Conservation (phyloP, 2,329 filamentous ascomycete genomes). For the Sarocladium strictum region DNA sequence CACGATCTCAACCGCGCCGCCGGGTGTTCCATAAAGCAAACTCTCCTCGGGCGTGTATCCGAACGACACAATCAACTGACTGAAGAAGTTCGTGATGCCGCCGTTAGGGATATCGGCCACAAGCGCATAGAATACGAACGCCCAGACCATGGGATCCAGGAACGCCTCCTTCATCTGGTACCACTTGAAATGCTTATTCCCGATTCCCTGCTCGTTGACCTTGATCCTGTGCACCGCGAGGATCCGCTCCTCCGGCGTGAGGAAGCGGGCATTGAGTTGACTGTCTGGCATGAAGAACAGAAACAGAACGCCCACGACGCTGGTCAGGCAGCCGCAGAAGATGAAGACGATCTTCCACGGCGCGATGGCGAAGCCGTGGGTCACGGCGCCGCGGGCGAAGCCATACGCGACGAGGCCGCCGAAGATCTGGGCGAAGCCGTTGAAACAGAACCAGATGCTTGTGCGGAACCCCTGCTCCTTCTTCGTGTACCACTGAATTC, state of each 20-base stretch:
- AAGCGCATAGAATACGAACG: conserved; percentile 46
- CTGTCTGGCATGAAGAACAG: conserved; percentile 39
- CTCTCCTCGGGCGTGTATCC: conserved; percentile 59
- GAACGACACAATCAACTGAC: conserved; percentile 33
- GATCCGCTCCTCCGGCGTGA: conserved; percentile 29
- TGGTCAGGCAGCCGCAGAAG: conserved; percentile 42
- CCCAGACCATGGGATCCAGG: conserved; percentile 51
- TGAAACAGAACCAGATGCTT: conserved; percentile 22
- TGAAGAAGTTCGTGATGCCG: conserved; percentile 29
- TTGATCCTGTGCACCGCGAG: conserved; percentile 56
- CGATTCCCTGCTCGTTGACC: conserved; percentile 44
- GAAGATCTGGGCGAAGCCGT: conserved; percentile 18
- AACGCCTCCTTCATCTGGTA: conserved; percentile 39
- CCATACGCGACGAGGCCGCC: conserved; percentile 20
- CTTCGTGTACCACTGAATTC: conserved; percentile 5
- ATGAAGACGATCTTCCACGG: conserved; percentile 44
- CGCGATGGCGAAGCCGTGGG: conserved; percentile 19
- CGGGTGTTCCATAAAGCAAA: conserved; percentile 59
- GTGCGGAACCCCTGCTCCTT: conserved; percentile 20
- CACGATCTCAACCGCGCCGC: conserved; percentile 59
- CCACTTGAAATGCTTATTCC: conserved; percentile 38
- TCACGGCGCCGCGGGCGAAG: conserved; percentile 15
- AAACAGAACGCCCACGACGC: conserved; percentile 36
- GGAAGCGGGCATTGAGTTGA: conserved; percentile 42
- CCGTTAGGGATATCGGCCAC: conserved; percentile 35